Evolutionary conservation across 306 rosid genomes (phyloP).

Genomic region (Corylus avellana): DNA sequence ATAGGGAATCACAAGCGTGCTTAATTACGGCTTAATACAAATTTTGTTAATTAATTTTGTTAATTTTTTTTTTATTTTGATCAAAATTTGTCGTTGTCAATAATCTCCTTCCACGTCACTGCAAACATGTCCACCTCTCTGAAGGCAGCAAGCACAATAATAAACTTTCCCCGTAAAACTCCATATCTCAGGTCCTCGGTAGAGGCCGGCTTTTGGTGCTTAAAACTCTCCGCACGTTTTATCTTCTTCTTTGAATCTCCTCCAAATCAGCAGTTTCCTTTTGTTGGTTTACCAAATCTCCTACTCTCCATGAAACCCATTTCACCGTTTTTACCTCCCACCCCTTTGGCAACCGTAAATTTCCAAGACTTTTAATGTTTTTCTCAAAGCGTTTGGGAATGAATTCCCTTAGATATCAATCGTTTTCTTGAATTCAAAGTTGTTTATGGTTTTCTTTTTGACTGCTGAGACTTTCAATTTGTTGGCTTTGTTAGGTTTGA

Average conservation of each 20-base stretch:
- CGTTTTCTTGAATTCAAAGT: constrained; percentile 20
- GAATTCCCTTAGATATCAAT: too few relatives aligned
- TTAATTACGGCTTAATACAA: too few relatives aligned
- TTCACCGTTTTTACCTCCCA: background rate
- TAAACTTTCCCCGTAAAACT: too few relatives aligned
- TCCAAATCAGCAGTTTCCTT: background rate
- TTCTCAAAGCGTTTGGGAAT: too few relatives aligned
- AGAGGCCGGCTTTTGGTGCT: constrained; percentile 10
- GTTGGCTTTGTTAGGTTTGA: constrained; percentile 32
- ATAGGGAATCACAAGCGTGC: too few relatives aligned
- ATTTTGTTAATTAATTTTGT: too few relatives aligned
- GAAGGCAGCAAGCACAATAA: constrained; percentile 1
- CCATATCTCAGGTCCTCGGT: background rate
- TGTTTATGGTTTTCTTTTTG: constrained; percentile 11
- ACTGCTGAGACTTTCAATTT: constrained; percentile 25
- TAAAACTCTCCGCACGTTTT: constrained; percentile 23
- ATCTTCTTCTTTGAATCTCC: constrained; percentile 6
- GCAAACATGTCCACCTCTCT: background rate
- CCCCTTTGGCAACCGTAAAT: background rate
- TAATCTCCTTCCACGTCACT: background rate
- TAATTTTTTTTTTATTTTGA: too few relatives aligned
- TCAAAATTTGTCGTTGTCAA: background rate
- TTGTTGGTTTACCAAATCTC: background rate
- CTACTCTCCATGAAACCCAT: background rate
- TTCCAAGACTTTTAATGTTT: background rate